Evolutionary conservation across 2,329 filamentous ascomycete species (phyloP).

Genomic region (Paraconiothyrium brasiliense): DNA sequence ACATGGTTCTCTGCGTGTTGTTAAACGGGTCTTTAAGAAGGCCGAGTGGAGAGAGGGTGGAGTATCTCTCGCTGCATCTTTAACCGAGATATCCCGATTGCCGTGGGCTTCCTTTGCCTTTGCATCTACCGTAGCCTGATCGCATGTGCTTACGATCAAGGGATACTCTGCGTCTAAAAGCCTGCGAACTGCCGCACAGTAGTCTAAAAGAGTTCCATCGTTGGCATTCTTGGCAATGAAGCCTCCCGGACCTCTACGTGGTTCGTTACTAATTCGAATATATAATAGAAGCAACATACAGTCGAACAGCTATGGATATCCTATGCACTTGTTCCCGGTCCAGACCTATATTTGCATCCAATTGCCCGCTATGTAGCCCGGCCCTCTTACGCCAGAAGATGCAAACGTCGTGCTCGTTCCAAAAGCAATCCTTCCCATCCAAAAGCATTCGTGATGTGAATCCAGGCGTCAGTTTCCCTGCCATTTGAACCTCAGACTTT

Average conservation of each 20-base stretch:
- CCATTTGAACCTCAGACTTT: not conserved
- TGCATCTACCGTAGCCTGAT: not conserved
- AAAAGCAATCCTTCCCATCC: not conserved
- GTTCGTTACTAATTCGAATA: not conserved
- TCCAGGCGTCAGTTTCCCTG: not conserved
- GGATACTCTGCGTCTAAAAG: not conserved
- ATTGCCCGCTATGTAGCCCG: not conserved
- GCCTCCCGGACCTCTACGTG: not conserved
- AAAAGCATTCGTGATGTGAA: not conserved
- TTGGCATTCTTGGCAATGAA: not conserved
- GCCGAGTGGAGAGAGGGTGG: not conserved
- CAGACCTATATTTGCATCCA: not conserved
- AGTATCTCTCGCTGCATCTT: conserved; percentile 2
- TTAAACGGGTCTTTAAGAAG: not conserved
- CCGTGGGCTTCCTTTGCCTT: not conserved
- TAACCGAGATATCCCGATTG: not conserved
- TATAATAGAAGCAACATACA: conserved; percentile 2
- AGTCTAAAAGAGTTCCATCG: too few relatives aligned
- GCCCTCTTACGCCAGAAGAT: conserved; percentile 1
- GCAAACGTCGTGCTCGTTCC: not conserved
- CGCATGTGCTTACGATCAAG: too few relatives aligned
- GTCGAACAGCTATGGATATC: not conserved
- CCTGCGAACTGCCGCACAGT: not conserved
- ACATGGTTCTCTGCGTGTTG: not conserved
- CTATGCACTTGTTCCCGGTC: not conserved